Evolutionary conservation across 2,329 filamentous ascomycete genomes (phyloP), one percentile per base, ranked within the genome.

Genomic region (Alternaria arborescens): DNA sequence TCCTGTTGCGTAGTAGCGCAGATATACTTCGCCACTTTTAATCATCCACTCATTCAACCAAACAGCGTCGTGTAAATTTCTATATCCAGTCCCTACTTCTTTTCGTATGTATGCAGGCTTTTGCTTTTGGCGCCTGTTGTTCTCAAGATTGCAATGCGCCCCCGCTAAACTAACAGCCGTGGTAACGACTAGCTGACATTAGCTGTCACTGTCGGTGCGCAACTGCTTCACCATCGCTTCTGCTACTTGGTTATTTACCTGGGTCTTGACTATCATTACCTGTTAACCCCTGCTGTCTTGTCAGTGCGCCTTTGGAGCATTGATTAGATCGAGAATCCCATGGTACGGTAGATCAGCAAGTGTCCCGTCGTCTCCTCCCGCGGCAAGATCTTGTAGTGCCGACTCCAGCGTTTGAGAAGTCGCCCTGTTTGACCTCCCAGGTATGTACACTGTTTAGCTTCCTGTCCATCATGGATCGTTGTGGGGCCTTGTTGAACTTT

Each of bases 11-110:
- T 66, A 65, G 69, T 75, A 76, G 73, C 69, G 74, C 69, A 60
- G 62, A 54, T 59, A 55, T 73, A 64, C 70, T 71, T 78, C 72
- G 76, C 76, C 76, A 77, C 75, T 77, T 77, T 77, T 78, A 72
- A 76, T 76, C 71, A 73, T 72, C 68, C 67, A 73, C 66, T 65
- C 65, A 62, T 68, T 64, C 71, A 74, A 69, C 73, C 75, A 76
- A 69, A 75, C 69, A 76, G 67, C 68, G 67, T 63, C 48, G 61
- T 65, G 64, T 62, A 72, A 71, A 74, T 72, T 68, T 74, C 67
- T 69, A 65, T 70, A 66, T 71, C 66, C 66, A 58, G 66, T 72
- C 69, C 65, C 70, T 72, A 67, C 69, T 71, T 69, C 66, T 70
- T 69, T 72, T 73, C 66, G 63, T 70, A 50, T 50, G 62, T 67